These are phyloP conservation scores for Citrullus amarus DNA, from an alignment of 306 rosid species.

Conservation along the genomic window DNA sequence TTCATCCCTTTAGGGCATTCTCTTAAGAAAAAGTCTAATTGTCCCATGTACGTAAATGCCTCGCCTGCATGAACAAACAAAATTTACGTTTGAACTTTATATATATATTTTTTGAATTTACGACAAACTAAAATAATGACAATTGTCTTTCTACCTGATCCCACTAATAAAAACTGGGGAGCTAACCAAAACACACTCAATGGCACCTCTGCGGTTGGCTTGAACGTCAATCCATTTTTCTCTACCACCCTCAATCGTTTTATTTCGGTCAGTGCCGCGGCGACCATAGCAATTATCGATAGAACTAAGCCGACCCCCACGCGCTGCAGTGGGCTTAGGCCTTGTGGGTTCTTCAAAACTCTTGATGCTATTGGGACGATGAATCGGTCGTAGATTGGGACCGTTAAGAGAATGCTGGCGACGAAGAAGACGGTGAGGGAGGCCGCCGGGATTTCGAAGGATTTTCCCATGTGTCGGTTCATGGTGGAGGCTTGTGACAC, in stretches of 20 bases:
- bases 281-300: constrained; percentile 9
- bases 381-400: constrained; percentile 60
- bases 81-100: neutral
- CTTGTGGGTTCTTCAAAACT: constrained; percentile 11
- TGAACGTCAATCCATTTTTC: neutral
- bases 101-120: neutral
- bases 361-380: constrained; percentile 22
- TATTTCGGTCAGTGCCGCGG: constrained; percentile 8
- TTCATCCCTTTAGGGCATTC: constrained; percentile 94
- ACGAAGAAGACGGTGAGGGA: constrained; percentile 71
- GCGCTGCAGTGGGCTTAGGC: constrained; percentile 8
- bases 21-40: constrained; percentile 60
- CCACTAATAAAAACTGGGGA: constrained; percentile 76
- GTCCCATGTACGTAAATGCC: constrained; percentile 78
- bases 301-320: constrained; percentile 13
- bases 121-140: neutral
- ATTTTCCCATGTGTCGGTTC: constrained; percentile 59
- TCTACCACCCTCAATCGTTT: constrained; percentile 1
- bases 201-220: neutral
- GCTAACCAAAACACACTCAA: constrained; percentile 62
- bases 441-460: constrained; percentile 64
- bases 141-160: constrained; percentile 34
- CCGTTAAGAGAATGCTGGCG: constrained; percentile 55
- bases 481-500: constrained; percentile 81
- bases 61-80: constrained; percentile 24